phyloP scores from a whole-genome alignment of 768 basidiomycete species.

The Tylopilus plumbeoviolaceoides region DNA sequence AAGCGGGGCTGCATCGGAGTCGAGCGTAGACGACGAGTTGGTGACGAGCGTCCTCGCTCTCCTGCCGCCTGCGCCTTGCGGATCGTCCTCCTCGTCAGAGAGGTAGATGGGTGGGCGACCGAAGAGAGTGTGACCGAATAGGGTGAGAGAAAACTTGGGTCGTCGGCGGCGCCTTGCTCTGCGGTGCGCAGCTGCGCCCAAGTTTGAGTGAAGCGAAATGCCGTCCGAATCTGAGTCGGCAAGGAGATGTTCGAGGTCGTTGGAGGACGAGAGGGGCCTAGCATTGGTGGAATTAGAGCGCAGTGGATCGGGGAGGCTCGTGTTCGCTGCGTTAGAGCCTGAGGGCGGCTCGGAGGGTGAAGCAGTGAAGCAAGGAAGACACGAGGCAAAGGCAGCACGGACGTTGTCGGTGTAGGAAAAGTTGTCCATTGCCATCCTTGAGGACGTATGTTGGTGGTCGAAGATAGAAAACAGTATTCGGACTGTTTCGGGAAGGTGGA shows the following conservation, averaged over 20 bases:
- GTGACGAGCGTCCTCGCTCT: constrained; percentile 24
- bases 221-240: constrained; percentile 51
- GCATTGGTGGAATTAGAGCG: constrained; percentile 18
- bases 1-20: constrained; percentile 67
- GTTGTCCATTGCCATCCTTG: constrained; percentile 30
- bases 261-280: constrained; percentile 14
- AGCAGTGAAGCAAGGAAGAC: constrained; percentile 52
- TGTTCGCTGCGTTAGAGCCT: not conserved
- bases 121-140: constrained; percentile 68
- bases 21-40: constrained; percentile 45
- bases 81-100: constrained; percentile 48
- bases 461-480: not conserved
- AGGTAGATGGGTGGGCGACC: constrained; percentile 60
- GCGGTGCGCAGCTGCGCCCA: constrained; percentile 33
- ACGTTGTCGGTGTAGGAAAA: constrained; percentile 64
- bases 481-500: not conserved
- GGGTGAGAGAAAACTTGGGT: constrained; percentile 39
- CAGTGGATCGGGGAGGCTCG: constrained; percentile 20
- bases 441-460: not conserved
- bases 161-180: constrained; percentile 33
- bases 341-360: constrained; percentile 29
- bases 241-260: constrained; percentile 50
- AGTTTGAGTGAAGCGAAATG: constrained; percentile 64
- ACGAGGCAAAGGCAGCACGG: constrained; percentile 54
- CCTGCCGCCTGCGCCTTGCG: not conserved